A percentile compares a stretch with the other conserved stretches of the same genome.
phyloP scores from a whole-genome alignment of 495 filamentous ascomycete species.

The Tuber microsphaerosporum region DNA sequence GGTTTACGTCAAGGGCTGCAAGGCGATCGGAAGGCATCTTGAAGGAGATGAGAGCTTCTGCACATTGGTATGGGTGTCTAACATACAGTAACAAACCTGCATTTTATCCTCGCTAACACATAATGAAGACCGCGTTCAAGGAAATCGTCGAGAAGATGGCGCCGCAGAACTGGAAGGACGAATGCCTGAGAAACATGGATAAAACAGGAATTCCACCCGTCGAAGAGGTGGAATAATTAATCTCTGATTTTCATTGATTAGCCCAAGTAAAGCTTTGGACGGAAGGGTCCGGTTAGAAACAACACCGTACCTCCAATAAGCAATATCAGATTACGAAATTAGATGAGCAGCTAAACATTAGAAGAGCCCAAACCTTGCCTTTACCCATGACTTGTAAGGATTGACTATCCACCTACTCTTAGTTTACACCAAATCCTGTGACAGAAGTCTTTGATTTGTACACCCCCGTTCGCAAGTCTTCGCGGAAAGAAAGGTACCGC shows the following conservation, averaged over 20 bases:
- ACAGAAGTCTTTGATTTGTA: neutral
- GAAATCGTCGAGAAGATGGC: constrained; percentile 83
- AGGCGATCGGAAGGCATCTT: constrained; percentile 67
- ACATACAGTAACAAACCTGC: constrained; percentile 6
- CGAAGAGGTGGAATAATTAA: constrained; percentile 49
- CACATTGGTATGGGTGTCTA: constrained; percentile 57
- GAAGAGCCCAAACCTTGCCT: neutral
- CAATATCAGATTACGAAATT: neutral
- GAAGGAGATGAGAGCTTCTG: constrained; percentile 87
- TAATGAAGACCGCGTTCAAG: constrained; percentile 72
- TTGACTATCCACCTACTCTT: neutral
- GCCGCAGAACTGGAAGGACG: constrained; percentile 67
- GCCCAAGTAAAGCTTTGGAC: neutral
- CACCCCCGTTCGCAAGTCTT: too few relatives aligned
- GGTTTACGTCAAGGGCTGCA: constrained; percentile 75
- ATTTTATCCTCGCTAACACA: constrained; percentile 24
- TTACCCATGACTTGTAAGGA: neutral
- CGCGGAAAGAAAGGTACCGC: too few relatives aligned
- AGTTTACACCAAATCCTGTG: neutral
- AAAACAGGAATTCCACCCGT: constrained; percentile 49
- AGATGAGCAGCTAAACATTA: neutral
- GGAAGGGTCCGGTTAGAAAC: neutral
- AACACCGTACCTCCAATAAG: neutral
- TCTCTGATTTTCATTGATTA: neutral
- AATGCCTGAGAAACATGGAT: constrained; percentile 63